Evolutionary conservation across 768 basidiomycete genomes (phyloP), one percentile per base, ranked within the genome.

Genomic region (Rhizopogon vinicolor): DNA sequence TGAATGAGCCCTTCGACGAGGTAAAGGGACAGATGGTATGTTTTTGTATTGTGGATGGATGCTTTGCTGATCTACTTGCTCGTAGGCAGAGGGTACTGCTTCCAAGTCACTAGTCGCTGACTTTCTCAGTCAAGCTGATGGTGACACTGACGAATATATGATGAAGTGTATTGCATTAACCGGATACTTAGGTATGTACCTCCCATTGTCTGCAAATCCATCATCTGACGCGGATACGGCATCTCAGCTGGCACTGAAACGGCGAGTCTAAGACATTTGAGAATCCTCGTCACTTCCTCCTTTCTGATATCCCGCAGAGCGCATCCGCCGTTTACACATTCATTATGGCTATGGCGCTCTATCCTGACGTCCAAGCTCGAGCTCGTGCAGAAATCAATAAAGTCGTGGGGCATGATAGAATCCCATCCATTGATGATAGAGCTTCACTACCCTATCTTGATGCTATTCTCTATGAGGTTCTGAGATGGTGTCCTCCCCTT

Each of bases 341-440:
- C 60, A 44, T 70, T 18, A 39, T 69, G 25, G 65, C 64, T 2
- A 66, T 72, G 67, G 54, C 62, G 5, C 50, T 59, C 3, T 60
- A 70, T 53, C 71, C 72, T 0, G 58, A 70, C 13, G 62, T 62
- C 3, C 69, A 72, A 52, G 56, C 53, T 25, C 56, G 59, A 31
- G 68, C 64, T 0, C 64, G 65, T 44, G 60, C 19, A 6, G 68
- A 70, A 51, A 43, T 72, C 2, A 64, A 71, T 37, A 37, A 52
- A 3, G 60, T 67, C 12, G 54, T 68, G 14, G 70, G 64, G 18
- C 46, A 29, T 1, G 54, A 59, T 7, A 55, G 67, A 13, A 18
- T 67, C 13, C 63, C 65, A 3, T 52, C 43, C 2, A 59, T 62
- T 13, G 53, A 42, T 3, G 61, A 60, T 41, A 8, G 9, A 8